Base-by-base conservation (phyloP, 768 basidiomycete species). In the Kwoniella sp. region DNA sequence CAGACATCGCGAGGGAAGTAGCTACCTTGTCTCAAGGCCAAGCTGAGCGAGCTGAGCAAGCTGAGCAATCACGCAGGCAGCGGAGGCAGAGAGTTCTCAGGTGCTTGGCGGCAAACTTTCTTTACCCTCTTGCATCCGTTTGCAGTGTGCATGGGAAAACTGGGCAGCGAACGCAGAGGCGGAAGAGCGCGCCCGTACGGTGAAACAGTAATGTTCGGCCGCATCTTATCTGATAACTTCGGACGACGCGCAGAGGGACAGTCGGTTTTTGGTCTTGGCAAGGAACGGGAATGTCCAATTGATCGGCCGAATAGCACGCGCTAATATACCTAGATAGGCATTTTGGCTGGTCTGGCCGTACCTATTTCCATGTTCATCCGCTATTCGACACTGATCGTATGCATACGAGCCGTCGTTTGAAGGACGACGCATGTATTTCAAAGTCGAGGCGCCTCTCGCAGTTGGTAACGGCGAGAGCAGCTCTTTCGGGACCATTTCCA, bases 151-250 rank as follows among this genome's bases (percentile, higher is more conserved):
- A 29, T 29, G 48, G 26, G 45, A 15, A 37, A 30, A 47, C 1
- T 8, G 45, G 26, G 34, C 1, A 25, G 25, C 12, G 37, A 25
- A 23, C 4, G 25, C n/a, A 23, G 13, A 25, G n/a, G 41, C 28
- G 58, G 45, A 22, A 20, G 29, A 31, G 31, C 17, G 30, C 17
- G 22, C 15, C 23, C 15, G 17, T n/a, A 15, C 22, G 0, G 55
- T 37, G 2, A 5, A 31, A 55, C 11, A 29, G 30, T 23, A 55
- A 37, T 22, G 37, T 38, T 59, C 58, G 58, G 58, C 58, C 58
- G 58, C 58, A 30, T 23, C 29, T 55, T 55, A 55, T 55, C 54
- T 9, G 54, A 55, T 55, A 55, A 34, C 41, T 45, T 45, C 41
- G 41, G 41, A 17, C 41, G 41, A 45, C 41, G 15, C 20, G 9